Conservation (phyloP, 2,329 filamentous ascomycete species). For the Paecilomyces sp. region DNA sequence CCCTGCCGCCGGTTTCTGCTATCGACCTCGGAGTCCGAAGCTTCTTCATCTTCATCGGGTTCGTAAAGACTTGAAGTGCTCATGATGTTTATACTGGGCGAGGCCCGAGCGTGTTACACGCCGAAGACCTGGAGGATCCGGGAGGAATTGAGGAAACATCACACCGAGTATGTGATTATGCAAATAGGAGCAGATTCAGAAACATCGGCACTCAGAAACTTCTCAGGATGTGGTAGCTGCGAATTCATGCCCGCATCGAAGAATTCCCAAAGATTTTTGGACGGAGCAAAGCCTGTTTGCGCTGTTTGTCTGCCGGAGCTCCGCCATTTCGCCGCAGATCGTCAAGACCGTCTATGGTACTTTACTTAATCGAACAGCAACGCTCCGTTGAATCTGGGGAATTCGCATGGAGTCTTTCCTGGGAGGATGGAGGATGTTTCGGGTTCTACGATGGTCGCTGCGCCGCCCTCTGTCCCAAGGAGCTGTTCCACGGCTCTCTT, state of each 20-base stretch:
- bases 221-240: background rate
- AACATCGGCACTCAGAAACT: background rate
- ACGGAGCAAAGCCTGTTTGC: slow-evolving; percentile 28
- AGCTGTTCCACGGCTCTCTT: slow-evolving; percentile 18
- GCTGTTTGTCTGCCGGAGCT: slow-evolving; percentile 23
- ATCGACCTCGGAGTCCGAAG: slow-evolving; percentile 12
- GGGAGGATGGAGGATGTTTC: slow-evolving; percentile 13
- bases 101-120: slow-evolving; percentile 28
- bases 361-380: background rate
- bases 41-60: slow-evolving; percentile 24
- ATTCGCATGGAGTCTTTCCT: slow-evolving; percentile 24
- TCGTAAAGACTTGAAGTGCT: slow-evolving; percentile 28
- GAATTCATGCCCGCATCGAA: slow-evolving; percentile 4
- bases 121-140: slow-evolving; percentile 2
- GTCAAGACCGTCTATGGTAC: background rate
- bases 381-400: slow-evolving; percentile 5
- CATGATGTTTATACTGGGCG: slow-evolving; percentile 42
- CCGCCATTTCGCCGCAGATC: background rate
- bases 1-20: slow-evolving; percentile 4
- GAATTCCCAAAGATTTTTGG: background rate
- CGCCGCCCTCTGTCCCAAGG: slow-evolving; percentile 9
- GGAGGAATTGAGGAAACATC: slow-evolving; percentile 2
- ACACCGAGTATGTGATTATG: background rate
- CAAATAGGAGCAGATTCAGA: background rate
- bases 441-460: slow-evolving; percentile 11